Evolutionary conservation across 805 yeast genomes (phyloP).

Genomic region (Blastobotrys mokoenaii): DNA sequence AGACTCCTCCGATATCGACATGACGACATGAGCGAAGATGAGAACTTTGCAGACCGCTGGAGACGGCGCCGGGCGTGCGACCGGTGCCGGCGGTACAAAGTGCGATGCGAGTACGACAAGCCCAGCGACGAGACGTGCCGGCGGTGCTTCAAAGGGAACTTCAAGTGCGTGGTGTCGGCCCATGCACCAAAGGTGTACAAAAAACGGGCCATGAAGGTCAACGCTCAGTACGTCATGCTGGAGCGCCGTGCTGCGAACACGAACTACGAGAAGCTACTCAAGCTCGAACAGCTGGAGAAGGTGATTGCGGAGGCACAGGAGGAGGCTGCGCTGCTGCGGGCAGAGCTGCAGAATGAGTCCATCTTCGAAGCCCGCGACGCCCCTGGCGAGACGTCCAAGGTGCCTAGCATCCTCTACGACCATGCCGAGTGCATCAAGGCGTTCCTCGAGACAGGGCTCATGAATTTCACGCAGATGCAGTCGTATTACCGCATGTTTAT

Average conservation of each 20-base stretch:
- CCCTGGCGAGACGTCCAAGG: neutral
- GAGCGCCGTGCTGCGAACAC: neutral
- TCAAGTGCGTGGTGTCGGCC: constrained; percentile 6
- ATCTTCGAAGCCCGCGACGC: neutral
- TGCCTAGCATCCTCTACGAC: neutral
- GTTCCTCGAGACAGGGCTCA: constrained; percentile 2
- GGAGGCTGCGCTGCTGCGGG: constrained; percentile 12
- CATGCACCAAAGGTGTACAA: neutral
- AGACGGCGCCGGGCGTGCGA: constrained; percentile 18
- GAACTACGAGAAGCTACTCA: neutral
- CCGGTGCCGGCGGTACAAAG: constrained; percentile 17
- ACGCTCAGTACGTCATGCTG: neutral
- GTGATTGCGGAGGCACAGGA: constrained; percentile 16
- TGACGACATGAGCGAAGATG: too few relatives aligned
- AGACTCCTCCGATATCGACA: too few relatives aligned
- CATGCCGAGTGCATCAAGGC: constrained; percentile 4
- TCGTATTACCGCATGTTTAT: constrained; percentile 6
- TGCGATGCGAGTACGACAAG: constrained; percentile 17
- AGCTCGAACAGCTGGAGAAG: constrained; percentile 11
- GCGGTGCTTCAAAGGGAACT: constrained; percentile 13
- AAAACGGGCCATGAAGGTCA: neutral
- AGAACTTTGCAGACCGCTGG: constrained; percentile 11
- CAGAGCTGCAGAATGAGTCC: constrained; percentile 10
- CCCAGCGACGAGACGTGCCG: constrained; percentile 9
- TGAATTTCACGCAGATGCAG: constrained; percentile 6